A percentile compares a stretch with the other conserved stretches of the same genome.
Conservation (phyloP, 345 rosid genomes). For the Eutrema heterophyllum region DNA sequence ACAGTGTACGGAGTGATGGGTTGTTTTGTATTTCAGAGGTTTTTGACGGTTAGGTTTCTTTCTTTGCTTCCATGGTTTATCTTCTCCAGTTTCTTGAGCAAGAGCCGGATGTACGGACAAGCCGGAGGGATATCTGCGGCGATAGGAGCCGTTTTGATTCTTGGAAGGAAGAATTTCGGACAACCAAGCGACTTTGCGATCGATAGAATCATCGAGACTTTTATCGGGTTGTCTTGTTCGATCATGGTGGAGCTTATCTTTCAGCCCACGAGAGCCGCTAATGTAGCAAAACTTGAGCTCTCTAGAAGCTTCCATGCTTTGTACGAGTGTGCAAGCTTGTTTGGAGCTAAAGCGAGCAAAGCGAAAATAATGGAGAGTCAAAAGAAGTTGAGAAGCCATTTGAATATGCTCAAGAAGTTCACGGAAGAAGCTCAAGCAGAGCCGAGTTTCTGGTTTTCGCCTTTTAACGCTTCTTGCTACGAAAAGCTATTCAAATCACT, state of each 20-base stretch:
- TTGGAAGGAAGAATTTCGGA: constrained; percentile 79
- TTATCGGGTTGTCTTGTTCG: constrained; percentile 74
- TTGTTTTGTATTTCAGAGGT: constrained; percentile 64
- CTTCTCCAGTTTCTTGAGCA: constrained; percentile 57
- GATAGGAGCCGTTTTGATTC: constrained; percentile 70
- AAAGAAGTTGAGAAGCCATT: constrained; percentile 41
- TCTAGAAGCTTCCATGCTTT: constrained; percentile 41
- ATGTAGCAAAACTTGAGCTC: constrained; percentile 58
- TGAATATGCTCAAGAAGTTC: constrained; percentile 46
- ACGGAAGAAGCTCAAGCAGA: constrained; percentile 76
- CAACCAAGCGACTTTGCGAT: constrained; percentile 80
- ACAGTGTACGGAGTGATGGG: constrained; percentile 85
- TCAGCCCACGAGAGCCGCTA: constrained; percentile 67
- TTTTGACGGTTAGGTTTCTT: constrained; percentile 59
- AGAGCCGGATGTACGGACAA: constrained; percentile 70
- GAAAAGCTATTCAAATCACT: constrained; percentile 50
- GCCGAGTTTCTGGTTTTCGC: constrained; percentile 83
- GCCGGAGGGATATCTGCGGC: constrained; percentile 86
- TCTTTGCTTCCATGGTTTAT: constrained; percentile 90
- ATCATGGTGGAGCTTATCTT: constrained; percentile 54
- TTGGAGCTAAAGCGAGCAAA: constrained; percentile 36
- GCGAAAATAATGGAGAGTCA: constrained; percentile 37
- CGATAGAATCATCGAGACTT: constrained; percentile 77
- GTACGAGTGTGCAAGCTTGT: constrained; percentile 39
- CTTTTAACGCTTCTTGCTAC: constrained; percentile 56